These are phyloP conservation scores for Sporothrix mexicana DNA, from an alignment of 2,329 filamentous ascomycete genomes.

Conservation along the genomic window DNA sequence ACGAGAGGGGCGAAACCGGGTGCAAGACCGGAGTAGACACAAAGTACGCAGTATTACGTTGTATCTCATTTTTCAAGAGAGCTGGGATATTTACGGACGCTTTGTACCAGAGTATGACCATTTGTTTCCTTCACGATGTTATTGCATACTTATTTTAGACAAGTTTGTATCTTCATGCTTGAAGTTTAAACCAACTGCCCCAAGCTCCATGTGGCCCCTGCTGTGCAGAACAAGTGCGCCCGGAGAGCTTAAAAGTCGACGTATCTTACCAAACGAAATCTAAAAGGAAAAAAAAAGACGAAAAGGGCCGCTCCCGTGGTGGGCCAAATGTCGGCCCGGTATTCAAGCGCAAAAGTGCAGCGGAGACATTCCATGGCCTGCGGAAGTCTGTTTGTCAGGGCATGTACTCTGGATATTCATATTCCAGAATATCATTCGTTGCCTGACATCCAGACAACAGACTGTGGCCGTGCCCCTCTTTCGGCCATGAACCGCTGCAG, in stretches of 20 bases:
- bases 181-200: neutral
- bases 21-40: neutral
- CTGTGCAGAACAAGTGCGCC: neutral
- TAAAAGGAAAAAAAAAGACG: neutral
- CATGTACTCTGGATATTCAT: neutral
- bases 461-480: neutral
- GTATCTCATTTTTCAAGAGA: no score
- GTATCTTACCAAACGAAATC: no score
- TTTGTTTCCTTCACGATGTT: no score
- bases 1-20: slow-evolving; percentile 11
- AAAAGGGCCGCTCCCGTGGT: slow-evolving; percentile 15
- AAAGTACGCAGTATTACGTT: neutral
- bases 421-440: neutral
- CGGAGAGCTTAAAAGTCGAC: no score
- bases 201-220: neutral
- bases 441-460: neutral
- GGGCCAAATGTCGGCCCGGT: slow-evolving; percentile 8
- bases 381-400: neutral
- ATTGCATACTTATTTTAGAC: no score
- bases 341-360: neutral
- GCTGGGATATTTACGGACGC: no score
- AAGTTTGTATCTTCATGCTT: no score
- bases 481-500: slow-evolving; percentile 8
- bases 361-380: neutral
- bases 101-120: no score